A percentile compares a stretch with the other conserved stretches of the same genome.
phyloP scores from a whole-genome alignment of 2,329 filamentous ascomycete genomes.

The Pseudonectria buxi region DNA sequence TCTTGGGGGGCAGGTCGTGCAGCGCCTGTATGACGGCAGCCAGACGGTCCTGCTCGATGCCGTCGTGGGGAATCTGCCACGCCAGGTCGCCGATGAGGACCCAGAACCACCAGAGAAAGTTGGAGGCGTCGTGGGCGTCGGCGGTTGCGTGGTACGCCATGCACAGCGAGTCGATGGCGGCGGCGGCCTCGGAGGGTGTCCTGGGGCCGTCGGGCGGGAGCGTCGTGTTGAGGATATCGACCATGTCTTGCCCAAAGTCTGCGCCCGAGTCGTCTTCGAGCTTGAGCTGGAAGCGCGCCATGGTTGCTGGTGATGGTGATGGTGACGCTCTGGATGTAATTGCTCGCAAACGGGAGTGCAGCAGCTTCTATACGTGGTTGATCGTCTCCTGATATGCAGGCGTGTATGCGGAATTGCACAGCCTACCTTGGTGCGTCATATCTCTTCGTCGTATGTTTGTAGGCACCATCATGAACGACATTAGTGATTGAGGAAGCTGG shows the following conservation, averaged over 20 bases:
- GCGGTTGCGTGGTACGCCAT: too few species aligned
- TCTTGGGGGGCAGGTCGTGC: constrained; percentile 1
- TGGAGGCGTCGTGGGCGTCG: constrained; percentile 1
- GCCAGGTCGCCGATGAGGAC: constrained; percentile 15
- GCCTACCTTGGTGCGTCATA: too few species aligned
- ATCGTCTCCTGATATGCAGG: too few species aligned
- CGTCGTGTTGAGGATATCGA: constrained; percentile 6
- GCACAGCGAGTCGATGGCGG: constrained; percentile 5
- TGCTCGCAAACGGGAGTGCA: too few species aligned
- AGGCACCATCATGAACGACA: too few species aligned
- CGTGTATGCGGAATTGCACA: too few species aligned
- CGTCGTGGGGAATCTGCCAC: constrained; percentile 13
- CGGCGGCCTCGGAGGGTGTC: constrained; percentile 1
- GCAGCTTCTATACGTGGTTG: too few species aligned
- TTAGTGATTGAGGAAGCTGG: too few species aligned
- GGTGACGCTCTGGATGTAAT: too few species aligned
- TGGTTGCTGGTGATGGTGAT: background rate
- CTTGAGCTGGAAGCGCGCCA: constrained; percentile 1
- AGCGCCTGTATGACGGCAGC: constrained; percentile 5
- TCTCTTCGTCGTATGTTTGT: too few species aligned
- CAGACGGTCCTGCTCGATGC: constrained; percentile 9
- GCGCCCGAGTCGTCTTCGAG: constrained; percentile 5
- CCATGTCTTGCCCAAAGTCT: constrained; percentile 3
- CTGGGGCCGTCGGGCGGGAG: background rate
- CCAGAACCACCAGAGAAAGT: constrained; percentile 18